phyloP scores from a whole-genome alignment of 1,284 basidiomycete genomes.

The Irpex sp. region DNA sequence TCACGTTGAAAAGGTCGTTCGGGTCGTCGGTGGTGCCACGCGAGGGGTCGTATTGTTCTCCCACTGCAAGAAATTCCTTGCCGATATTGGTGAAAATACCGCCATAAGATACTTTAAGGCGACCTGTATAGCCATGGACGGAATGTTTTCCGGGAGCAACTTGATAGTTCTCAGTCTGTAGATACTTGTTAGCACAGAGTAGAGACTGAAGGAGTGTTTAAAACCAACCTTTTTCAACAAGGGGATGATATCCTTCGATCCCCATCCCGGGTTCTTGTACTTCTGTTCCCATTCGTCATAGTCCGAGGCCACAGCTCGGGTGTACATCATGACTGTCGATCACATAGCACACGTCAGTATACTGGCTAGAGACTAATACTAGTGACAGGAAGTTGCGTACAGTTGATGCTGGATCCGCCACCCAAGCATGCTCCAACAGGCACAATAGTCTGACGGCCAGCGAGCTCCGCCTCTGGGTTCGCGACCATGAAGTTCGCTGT shows the following conservation, averaged over 20 bases:
- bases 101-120: slow-evolving; percentile 27
- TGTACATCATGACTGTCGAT: slow-evolving; percentile 43
- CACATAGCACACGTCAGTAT: too few relatives aligned
- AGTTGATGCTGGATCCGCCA: slow-evolving; percentile 63
- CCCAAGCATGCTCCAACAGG: slow-evolving; percentile 53
- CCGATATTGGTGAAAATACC: slow-evolving; percentile 20
- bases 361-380: too few relatives aligned
- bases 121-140: slow-evolving; percentile 23
- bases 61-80: slow-evolving; percentile 23
- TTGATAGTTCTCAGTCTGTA: slow-evolving; percentile 12
- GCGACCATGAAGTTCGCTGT: slow-evolving; percentile 46
- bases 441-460: slow-evolving; percentile 46
- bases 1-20: slow-evolving; percentile 23
- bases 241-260: slow-evolving; percentile 54
- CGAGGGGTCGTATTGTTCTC: slow-evolving; percentile 16
- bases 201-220: background rate
- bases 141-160: slow-evolving; percentile 16
- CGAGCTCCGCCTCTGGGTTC: slow-evolving; percentile 48
- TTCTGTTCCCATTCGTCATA: slow-evolving; percentile 59
- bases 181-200: background rate
- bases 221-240: slow-evolving; percentile 20
- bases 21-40: slow-evolving; percentile 19
- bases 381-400: slow-evolving; percentile 31
- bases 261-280: slow-evolving; percentile 58
- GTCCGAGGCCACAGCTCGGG: slow-evolving; percentile 57